These are phyloP conservation scores for Blastomyces parvus DNA, from an alignment of 2,329 filamentous ascomycete species.

Conservation along the genomic window DNA sequence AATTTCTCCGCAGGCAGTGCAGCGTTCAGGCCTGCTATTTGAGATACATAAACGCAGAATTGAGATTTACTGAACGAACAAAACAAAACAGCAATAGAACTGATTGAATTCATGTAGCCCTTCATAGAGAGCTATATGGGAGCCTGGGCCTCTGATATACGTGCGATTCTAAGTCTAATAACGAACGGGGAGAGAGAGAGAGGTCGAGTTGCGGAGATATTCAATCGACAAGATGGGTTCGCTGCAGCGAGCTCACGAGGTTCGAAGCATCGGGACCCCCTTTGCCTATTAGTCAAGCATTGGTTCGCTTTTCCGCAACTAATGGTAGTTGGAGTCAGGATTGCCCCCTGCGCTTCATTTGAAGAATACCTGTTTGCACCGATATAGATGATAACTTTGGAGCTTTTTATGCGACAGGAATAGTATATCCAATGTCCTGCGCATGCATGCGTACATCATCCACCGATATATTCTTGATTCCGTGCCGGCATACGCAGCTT, in stretches of 20 bases:
- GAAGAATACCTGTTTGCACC: conserved; percentile 30
- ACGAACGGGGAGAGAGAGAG: conserved; percentile 27
- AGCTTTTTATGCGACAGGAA: conserved; percentile 2
- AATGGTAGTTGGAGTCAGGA: conserved; percentile 23
- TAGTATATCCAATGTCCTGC: conserved; percentile 25
- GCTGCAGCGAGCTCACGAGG: conserved; percentile 23
- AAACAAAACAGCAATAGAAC: too few relatives aligned
- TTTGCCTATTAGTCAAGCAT: conserved; percentile 20
- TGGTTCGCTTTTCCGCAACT: not conserved
- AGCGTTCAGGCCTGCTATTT: too few relatives aligned
- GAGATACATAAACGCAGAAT: too few relatives aligned
- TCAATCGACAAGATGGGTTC: conserved; percentile 33
- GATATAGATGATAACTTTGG: conserved; percentile 18
- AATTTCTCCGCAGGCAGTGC: too few relatives aligned
- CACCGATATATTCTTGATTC: conserved; percentile 37
- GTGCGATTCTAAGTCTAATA: too few relatives aligned
- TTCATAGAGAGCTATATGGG: too few relatives aligned
- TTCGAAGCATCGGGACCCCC: conserved; percentile 27
- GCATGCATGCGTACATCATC: conserved; percentile 33
- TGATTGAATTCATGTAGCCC: too few relatives aligned
- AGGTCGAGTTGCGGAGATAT: conserved; percentile 32
- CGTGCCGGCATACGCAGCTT: conserved; percentile 8
- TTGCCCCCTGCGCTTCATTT: conserved; percentile 30
- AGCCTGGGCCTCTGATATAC: too few relatives aligned
- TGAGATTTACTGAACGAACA: too few relatives aligned